Conservation (phyloP, 1,139 yeast species). For the Blastobotrys malaysiensis region DNA sequence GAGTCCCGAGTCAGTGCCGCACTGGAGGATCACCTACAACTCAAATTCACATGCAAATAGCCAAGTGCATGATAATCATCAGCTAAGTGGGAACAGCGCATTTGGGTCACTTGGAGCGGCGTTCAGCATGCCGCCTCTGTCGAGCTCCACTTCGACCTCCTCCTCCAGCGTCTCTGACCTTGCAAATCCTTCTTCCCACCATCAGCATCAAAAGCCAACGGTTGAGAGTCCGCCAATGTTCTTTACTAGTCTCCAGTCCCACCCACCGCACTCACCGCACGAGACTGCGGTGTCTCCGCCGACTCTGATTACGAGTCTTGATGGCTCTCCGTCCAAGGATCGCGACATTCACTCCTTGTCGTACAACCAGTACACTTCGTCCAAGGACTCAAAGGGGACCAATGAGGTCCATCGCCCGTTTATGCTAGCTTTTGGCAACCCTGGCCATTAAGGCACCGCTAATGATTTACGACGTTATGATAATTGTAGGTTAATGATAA, state of each 20-base stretch:
- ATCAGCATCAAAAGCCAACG: too few relatives aligned
- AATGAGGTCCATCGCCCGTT: background rate
- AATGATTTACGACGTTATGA: background rate
- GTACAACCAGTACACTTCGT: background rate
- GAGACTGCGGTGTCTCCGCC: background rate
- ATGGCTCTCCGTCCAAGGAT: background rate
- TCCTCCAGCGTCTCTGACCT: slow-evolving; percentile 12
- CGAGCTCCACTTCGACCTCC: slow-evolving; percentile 10
- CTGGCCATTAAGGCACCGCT: background rate
- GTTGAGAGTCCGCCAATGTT: background rate
- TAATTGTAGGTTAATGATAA: too few relatives aligned
- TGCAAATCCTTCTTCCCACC: background rate
- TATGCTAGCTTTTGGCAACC: background rate
- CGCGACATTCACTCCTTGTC: background rate
- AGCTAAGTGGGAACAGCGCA: background rate
- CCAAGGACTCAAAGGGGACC: background rate
- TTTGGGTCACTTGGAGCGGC: background rate
- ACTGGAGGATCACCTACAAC: slow-evolving; percentile 9
- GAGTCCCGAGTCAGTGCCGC: background rate
- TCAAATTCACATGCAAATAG: slow-evolving; percentile 5
- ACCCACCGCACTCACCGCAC: background rate
- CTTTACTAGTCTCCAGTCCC: background rate
- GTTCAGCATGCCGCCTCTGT: slow-evolving; percentile 1
- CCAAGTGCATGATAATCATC: background rate
- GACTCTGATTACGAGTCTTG: background rate